A percentile compares a stretch with the other conserved stretches of the same genome.
phyloP scores from a whole-genome alignment of 352 stramenopile species.

The Phytophthora chlamydospora region DNA sequence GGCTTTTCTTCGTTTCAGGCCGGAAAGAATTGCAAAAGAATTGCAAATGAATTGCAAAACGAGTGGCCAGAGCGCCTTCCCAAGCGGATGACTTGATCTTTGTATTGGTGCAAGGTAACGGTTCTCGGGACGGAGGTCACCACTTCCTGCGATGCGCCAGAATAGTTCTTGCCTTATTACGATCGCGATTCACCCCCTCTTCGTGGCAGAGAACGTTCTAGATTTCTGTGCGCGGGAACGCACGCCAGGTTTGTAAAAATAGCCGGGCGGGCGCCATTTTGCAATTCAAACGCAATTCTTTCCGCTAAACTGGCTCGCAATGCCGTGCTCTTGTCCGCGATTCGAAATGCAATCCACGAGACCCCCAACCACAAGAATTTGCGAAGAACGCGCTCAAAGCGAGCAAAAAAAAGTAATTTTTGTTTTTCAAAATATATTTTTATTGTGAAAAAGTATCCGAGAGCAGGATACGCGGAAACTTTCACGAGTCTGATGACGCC shows the following conservation, averaged over 20 bases:
- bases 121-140: conserved; percentile 27
- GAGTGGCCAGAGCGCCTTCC: conserved; percentile 35
- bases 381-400: too few relatives aligned
- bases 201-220: conserved; percentile 37
- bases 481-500: too few relatives aligned
- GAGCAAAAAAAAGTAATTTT: too few relatives aligned
- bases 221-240: conserved; percentile 33
- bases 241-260: conserved; percentile 20
- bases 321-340: conserved; percentile 2
- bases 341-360: conserved; percentile 16
- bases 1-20: conserved; percentile 36
- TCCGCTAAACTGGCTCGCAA: background rate
- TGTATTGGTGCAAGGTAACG: conserved; percentile 32
- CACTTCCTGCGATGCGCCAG: conserved; percentile 1
- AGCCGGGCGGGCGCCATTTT: conserved; percentile 13
- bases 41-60: conserved; percentile 50
- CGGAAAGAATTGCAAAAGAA: conserved; percentile 52
- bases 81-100: conserved; percentile 8
- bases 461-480: too few relatives aligned
- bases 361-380: too few relatives aligned
- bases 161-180: background rate
- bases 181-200: background rate
- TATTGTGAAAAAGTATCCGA: too few relatives aligned
- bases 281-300: conserved; percentile 20
- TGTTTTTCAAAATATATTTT: too few relatives aligned